These are phyloP conservation scores for Puccinia horiana DNA, from an alignment of 1,284 basidiomycete genomes.

Conservation along the genomic window DNA sequence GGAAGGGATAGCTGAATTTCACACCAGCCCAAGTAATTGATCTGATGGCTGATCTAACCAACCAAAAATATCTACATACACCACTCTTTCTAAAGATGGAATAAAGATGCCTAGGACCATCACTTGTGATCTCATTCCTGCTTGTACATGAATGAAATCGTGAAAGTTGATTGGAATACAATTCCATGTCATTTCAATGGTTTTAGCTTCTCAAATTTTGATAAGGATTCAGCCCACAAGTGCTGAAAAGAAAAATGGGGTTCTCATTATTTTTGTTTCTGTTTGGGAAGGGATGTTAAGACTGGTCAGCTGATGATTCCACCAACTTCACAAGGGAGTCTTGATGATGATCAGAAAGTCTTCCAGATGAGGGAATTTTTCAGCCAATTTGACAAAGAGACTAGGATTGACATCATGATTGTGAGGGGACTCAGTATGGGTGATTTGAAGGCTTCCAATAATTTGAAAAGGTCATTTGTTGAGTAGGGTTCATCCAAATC, in stretches of 20 bases:
- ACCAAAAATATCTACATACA: background rate
- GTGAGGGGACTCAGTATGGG: background rate
- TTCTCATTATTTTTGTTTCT: background rate
- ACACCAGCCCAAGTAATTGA: background rate
- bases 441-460: conserved; percentile 27
- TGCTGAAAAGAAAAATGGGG: background rate
- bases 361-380: conserved; percentile 25
- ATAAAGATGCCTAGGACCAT: background rate
- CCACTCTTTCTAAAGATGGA: background rate
- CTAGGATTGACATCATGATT: conserved; percentile 17
- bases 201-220: conserved; percentile 9
- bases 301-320: conserved; percentile 19
- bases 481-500: conserved; percentile 31
- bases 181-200: conserved; percentile 30
- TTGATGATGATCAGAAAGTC: conserved; percentile 26
- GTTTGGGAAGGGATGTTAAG: background rate
- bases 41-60: background rate
- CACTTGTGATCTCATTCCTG: conserved; percentile 15
- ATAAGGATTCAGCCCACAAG: conserved; percentile 20
- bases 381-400: background rate
- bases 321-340: conserved; percentile 22
- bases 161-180: conserved; percentile 4
- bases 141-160: background rate
- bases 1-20: background rate
- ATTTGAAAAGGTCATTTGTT: background rate